Evolutionary conservation across 495 filamentous ascomycete species (phyloP).

Genomic region (Hypoxylon fragiforme): DNA sequence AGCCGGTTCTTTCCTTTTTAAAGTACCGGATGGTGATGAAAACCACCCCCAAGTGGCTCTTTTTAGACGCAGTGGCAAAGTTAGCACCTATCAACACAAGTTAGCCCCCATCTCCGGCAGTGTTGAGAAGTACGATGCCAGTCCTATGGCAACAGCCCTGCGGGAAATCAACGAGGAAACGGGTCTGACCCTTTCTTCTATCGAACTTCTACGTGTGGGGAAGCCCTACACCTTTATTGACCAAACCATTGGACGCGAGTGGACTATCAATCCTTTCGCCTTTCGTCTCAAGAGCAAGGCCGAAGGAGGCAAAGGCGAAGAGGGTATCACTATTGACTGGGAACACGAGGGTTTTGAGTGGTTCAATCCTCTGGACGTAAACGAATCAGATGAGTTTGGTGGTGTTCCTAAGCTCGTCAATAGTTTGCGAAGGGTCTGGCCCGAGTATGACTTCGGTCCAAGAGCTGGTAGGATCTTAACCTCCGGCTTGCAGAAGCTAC

Average conservation of each 20-base stretch:
- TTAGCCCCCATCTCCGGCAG: constrained; percentile 64
- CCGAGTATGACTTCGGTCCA: constrained; percentile 51
- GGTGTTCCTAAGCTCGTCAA: constrained; percentile 61
- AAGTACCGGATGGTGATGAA: constrained; percentile 34
- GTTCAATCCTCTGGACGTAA: constrained; percentile 53
- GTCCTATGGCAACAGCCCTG: constrained; percentile 58
- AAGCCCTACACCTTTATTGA: constrained; percentile 63
- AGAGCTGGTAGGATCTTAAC: constrained; percentile 48
- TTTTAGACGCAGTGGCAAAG: constrained; percentile 60
- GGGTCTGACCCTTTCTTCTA: constrained; percentile 46
- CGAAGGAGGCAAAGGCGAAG: constrained; percentile 42
- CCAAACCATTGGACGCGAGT: constrained; percentile 53
- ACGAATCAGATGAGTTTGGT: constrained; percentile 44
- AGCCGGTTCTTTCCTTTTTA: constrained; percentile 62
- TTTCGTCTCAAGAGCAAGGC: constrained; percentile 53
- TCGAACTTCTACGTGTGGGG: constrained; percentile 59
- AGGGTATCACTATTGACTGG: constrained; percentile 60
- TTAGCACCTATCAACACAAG: constrained; percentile 60
- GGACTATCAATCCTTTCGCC: constrained; percentile 66
- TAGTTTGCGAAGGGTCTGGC: constrained; percentile 60
- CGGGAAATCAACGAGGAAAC: constrained; percentile 69
- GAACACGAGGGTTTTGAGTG: constrained; percentile 63
- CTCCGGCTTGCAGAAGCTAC: constrained; percentile 50
- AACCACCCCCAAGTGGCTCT: constrained; percentile 54
- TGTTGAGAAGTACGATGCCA: constrained; percentile 55